Evolutionary conservation across 306 rosid species (phyloP).

Genomic region (Sicyos edulis): DNA sequence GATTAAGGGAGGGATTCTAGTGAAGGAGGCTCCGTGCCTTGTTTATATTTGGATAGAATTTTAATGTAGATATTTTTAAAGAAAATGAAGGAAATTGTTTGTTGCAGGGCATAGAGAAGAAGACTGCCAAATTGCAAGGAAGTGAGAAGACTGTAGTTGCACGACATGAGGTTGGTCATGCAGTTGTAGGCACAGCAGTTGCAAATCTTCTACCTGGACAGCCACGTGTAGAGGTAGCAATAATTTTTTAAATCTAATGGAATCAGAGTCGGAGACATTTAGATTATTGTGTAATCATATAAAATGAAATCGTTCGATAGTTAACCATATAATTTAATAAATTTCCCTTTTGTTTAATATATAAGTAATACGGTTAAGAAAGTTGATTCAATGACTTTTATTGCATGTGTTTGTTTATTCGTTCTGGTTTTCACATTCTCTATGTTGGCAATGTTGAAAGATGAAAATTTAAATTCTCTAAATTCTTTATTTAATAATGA

Average conservation of each 20-base stretch:
- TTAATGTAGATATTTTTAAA: conserved; percentile 11
- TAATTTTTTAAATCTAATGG: no score
- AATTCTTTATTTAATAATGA: no score
- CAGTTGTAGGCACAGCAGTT: conserved; percentile 95
- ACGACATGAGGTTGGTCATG: conserved; percentile 99
- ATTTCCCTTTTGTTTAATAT: no score
- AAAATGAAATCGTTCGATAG: no score
- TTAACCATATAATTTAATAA: no score
- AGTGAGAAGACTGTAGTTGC: conserved; percentile 94
- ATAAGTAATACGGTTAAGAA: not conserved
- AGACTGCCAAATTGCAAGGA: conserved; percentile 87
- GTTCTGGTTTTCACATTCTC: not conserved
- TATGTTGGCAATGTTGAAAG: no score
- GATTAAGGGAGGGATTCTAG: not conserved
- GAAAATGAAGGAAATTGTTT: conserved; percentile 32
- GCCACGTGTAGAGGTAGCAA: conserved; percentile 85
- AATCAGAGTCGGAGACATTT: not conserved
- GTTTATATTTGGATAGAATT: not conserved
- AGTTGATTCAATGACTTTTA: not conserved
- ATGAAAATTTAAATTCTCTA: no score
- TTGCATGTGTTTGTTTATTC: not conserved
- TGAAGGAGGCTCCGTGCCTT: not conserved
- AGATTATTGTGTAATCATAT: not conserved
- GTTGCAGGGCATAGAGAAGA: conserved; percentile 92
- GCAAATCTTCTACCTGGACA: conserved; percentile 90